Conservation (phyloP, 371 early-diverging fungal species). For the Mortierella polycephala region DNA sequence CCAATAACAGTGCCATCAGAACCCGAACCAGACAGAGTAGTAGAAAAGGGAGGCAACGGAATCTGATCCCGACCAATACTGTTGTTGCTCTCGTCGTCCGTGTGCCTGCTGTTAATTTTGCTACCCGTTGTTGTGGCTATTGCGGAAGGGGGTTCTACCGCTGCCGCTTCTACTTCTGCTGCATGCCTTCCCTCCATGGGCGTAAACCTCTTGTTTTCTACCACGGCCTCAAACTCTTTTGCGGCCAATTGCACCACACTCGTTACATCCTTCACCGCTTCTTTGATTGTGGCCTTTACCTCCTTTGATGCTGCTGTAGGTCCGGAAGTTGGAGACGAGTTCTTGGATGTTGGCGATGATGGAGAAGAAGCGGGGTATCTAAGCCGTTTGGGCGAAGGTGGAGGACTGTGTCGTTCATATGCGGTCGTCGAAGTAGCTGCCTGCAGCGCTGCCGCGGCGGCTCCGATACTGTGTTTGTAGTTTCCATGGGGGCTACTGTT, state of each 20-base stretch:
- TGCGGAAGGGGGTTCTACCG: not conserved
- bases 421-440: constrained; percentile 17
- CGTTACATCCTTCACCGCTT: constrained; percentile 6
- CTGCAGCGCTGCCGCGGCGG: constrained; percentile 28
- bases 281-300: constrained; percentile 6
- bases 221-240: constrained; percentile 11
- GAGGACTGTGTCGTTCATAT: constrained; percentile 6
- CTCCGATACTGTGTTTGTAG: constrained; percentile 4
- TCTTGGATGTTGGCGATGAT: not conserved
- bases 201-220: constrained; percentile 12
- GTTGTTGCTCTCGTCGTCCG: not conserved
- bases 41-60: not conserved
- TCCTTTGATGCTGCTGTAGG: constrained; percentile 16
- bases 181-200: constrained; percentile 4
- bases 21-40: constrained; percentile 8
- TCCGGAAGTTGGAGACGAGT: constrained; percentile 12
- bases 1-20: not conserved
- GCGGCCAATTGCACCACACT: constrained; percentile 3
- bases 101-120: not conserved
- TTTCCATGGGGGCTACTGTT: not conserved
- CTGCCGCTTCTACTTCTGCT: constrained; percentile 6
- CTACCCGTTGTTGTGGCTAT: not conserved
- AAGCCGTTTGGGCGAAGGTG: constrained; percentile 11
- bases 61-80: not conserved
- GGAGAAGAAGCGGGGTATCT: not conserved